These are phyloP conservation scores for Leccinum uliginosum DNA, from an alignment of 768 basidiomycete genomes.

Conservation along the genomic window DNA sequence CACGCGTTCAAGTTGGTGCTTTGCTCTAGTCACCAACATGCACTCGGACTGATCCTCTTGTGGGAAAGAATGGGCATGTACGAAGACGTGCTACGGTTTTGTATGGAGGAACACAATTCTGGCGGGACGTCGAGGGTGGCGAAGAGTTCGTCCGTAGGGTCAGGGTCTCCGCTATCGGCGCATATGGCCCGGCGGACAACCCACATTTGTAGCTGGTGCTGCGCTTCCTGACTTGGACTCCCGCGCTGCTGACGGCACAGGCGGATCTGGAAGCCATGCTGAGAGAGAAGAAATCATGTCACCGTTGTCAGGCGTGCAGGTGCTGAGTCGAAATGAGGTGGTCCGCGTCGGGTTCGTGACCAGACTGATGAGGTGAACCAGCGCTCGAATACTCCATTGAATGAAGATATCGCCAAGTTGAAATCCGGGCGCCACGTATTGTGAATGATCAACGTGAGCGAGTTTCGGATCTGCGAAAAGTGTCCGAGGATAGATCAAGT, in stretches of 20 bases:
- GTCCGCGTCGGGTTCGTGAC: constrained; percentile 90
- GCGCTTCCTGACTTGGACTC: constrained; percentile 81
- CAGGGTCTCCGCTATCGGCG: constrained; percentile 30
- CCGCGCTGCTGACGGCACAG: constrained; percentile 64
- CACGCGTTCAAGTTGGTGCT: constrained; percentile 97
- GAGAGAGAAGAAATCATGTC: constrained; percentile 81
- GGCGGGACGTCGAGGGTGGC: neutral
- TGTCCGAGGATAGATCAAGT: too few relatives aligned
- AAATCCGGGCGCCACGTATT: too few relatives aligned
- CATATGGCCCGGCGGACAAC: constrained; percentile 65
- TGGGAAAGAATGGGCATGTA: constrained; percentile 97
- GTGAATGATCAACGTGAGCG: too few relatives aligned
- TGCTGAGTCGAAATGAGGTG: constrained; percentile 83
- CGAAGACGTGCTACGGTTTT: constrained; percentile 90
- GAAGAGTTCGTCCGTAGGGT: constrained; percentile 8
- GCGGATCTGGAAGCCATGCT: constrained; percentile 70
- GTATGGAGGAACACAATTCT: constrained; percentile 66
- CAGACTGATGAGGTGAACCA: too few relatives aligned
- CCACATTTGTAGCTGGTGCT: constrained; percentile 84
- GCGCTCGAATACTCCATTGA: too few relatives aligned
- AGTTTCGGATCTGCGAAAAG: too few relatives aligned
- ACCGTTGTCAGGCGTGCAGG: constrained; percentile 84
- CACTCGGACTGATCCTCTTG: constrained; percentile 77
- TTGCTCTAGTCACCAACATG: constrained; percentile 81
- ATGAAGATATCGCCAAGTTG: too few relatives aligned